Evolutionary conservation across 306 rosid genomes (phyloP), one percentile per base, ranked within the genome.

Genomic region (Acmispon strigosus): DNA sequence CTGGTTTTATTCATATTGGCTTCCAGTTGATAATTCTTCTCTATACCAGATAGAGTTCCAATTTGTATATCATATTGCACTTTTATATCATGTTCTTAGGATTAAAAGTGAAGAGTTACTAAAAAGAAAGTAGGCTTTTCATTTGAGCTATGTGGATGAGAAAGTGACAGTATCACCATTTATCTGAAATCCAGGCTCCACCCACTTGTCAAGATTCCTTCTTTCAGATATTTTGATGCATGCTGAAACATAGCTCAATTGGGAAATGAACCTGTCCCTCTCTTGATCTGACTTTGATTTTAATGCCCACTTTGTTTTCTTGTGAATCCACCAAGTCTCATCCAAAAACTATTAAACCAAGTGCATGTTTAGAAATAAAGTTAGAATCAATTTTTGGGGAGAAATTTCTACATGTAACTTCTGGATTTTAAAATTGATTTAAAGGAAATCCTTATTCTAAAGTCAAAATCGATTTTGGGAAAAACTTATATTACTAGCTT

Each of bases 201-300:
- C 19, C 66, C 55, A 73, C 66, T 59, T 62, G 54, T 29, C 65
- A 77, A 77, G 81, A 77, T 77, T 70, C 81, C 61, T 19, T 63
- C 29, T 61, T 54, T 60, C 54, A 37, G 78, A 72, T 73, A 62
- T 64, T 78, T 78, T 63, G 22, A 34, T 45, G 39, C 16, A 10
- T 37, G 0, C 24, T 76, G 19, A 56, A 56, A 42, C 13, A 47
- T 48, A 19, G 18, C 69, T 37, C 66, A 22, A 14, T 32, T 34
- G 11, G 10, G 1, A 56, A 32, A 51, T 54, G 15, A 36, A 48
- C 8, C 2, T 57, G 70, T 37, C 72, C 36, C 42, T 69, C 9
- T 51, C 37, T 43, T 1, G n/a, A 36, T 54, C 51, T 29, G 8
- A 7, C 56, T 42, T 49, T 76, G 76, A 76, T 67, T 56, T 63